Evolutionary conservation across 2,329 filamentous ascomycete species (phyloP).

Genomic region (Bipolaris gigantea): DNA sequence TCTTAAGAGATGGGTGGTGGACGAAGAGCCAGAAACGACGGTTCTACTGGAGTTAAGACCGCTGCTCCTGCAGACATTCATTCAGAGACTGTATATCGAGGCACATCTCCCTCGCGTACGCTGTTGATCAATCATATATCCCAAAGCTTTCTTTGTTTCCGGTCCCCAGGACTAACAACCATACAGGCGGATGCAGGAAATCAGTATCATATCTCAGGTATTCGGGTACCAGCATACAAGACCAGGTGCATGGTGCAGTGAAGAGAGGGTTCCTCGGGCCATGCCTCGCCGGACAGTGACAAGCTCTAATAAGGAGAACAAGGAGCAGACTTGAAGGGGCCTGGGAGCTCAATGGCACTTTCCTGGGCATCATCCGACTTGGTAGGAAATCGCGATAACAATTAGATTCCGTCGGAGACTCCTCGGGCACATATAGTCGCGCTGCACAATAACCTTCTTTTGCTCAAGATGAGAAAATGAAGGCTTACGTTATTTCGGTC

Average conservation of each 20-base stretch:
- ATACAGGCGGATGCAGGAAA: neutral
- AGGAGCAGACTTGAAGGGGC: too few species aligned
- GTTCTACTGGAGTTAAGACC: neutral
- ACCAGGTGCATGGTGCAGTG: neutral
- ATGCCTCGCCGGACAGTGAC: neutral
- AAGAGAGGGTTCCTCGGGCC: neutral
- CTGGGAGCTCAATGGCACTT: neutral
- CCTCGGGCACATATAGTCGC: neutral
- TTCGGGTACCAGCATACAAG: neutral
- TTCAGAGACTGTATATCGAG: neutral
- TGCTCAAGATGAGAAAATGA: neutral
- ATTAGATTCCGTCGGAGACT: neutral
- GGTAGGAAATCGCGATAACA: neutral
- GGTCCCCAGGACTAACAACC: neutral
- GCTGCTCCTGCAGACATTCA: neutral
- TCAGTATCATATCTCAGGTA: neutral
- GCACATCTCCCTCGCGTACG: neutral
- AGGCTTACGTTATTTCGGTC: neutral
- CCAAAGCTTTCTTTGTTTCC: neutral
- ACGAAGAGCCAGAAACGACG: neutral
- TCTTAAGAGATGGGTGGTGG: neutral
- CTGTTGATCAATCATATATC: neutral
- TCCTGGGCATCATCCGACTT: neutral
- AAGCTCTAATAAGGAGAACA: neutral
- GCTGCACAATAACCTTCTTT: too few species aligned